Base-by-base conservation (phyloP, 2,329 filamentous ascomycete species). In the Diaporthe vaccinii region DNA sequence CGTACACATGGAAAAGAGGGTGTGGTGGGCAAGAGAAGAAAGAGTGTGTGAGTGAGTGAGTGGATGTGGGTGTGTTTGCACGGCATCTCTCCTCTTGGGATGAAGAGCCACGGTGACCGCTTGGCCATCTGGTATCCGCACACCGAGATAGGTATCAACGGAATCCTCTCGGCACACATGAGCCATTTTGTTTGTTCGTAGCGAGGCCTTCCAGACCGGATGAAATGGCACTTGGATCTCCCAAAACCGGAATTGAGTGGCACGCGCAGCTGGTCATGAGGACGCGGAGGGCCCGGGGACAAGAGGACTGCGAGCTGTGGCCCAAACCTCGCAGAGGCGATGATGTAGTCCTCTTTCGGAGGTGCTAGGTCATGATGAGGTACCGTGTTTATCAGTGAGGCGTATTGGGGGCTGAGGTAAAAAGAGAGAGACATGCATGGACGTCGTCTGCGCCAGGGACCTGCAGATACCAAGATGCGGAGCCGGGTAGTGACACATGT, bases 121-220 rank as follows among this genome's bases (percentile, higher is more conserved):
- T 72, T 74, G 74, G 55, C 68, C 73, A 67, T 41, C 49, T 62
- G 65, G 65, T 68, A 14, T 22, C n/a, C 31, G 53, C 72, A 59
- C 55, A 74, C 75, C 68, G 72, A 57, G 58, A 59, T n/a, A 28
- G 59, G 22, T 51, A 61, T 59, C 41, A 67, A 57, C 36, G 59
- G 25, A 41, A 34, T 67, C 53, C 22, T 44, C 41, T 69, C 49
- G 67, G 46, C 62, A 31, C n/a, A 31, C 31, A 44, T 61, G 59
- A 46, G 59, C 59, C 67, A 61, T 61, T 69, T 71, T 76, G 72
- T 76, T 76, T 75, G 72, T 69, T 72, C 20, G 41, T 55, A 65
- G 58, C 58, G 67, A 62, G 51, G 49, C 44, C 57, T 3, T 68
- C 31, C n/a, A 59, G 69, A 65, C 25, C 36, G 39, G 41, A 65